phyloP scores from a whole-genome alignment of 208 protist genomes.

The Strigomonas galati region DNA sequence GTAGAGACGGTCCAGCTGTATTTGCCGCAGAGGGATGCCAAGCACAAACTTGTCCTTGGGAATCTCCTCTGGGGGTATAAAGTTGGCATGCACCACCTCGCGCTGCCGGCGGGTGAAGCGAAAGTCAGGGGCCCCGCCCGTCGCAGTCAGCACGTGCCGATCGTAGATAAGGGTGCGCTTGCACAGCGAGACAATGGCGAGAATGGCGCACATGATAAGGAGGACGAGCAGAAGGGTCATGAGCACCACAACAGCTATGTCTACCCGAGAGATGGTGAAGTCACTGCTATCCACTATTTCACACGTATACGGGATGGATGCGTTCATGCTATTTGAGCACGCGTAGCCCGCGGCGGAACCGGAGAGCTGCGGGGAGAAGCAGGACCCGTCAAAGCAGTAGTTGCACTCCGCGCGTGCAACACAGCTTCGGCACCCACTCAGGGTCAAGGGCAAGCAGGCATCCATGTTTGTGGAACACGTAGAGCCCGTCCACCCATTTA shows the following conservation, averaged over 20 bases:
- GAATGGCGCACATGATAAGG: constrained; percentile 4
- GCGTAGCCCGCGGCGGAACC: constrained; percentile 20
- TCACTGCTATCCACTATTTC: too few relatives aligned
- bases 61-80: constrained; percentile 1
- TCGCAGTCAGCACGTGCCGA: constrained; percentile 6
- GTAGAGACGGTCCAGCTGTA: constrained; percentile 22
- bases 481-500: constrained; percentile 14
- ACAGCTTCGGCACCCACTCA: constrained; percentile 24
- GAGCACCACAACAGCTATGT: background rate
- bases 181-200: constrained; percentile 2
- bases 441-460: constrained; percentile 20
- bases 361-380: constrained; percentile 16
- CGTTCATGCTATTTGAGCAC: constrained; percentile 13
- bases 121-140: constrained; percentile 14
- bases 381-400: constrained; percentile 37
- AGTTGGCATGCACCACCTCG: constrained; percentile 10
- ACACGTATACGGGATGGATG: too few relatives aligned
- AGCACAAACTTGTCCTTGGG: constrained; percentile 5
- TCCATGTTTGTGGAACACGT: constrained; percentile 15
- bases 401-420: constrained; percentile 10
- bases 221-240: constrained; percentile 3
- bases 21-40: constrained; percentile 20
- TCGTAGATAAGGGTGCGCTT: constrained; percentile 8
- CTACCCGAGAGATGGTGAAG: too few relatives aligned
- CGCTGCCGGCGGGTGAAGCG: constrained; percentile 5